These are phyloP conservation scores for Quercus tomentella DNA, from an alignment of 331 rosid genomes.

Conservation along the genomic window DNA sequence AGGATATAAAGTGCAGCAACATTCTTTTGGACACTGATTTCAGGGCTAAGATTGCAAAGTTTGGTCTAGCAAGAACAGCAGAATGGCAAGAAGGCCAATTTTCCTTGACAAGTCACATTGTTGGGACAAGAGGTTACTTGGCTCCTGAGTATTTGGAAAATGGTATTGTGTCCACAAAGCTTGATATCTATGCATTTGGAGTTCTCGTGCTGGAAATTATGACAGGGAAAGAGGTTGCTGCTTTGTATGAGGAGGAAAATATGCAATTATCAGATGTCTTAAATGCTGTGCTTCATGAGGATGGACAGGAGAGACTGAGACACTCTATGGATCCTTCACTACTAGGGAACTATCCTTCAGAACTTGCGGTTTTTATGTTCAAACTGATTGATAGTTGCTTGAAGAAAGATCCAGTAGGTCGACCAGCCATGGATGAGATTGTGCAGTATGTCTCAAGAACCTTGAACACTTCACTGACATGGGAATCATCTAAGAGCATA, in stretches of 20 bases:
- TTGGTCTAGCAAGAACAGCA: slow-evolving; percentile 58
- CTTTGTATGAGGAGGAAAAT: slow-evolving; percentile 33
- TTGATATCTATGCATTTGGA: slow-evolving; percentile 86
- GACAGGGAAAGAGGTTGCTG: slow-evolving; percentile 69
- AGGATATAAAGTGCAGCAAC: slow-evolving; percentile 64
- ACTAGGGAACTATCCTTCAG: slow-evolving; percentile 45
- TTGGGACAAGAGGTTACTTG: slow-evolving; percentile 88
- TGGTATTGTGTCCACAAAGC: slow-evolving; percentile 74
- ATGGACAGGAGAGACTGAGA: slow-evolving; percentile 38
- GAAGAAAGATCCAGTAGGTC: slow-evolving; percentile 49
- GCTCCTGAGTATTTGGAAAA: slow-evolving; percentile 89
- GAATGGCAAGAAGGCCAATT: slow-evolving; percentile 48
- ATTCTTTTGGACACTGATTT: slow-evolving; percentile 60
- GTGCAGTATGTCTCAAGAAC: slow-evolving; percentile 50
- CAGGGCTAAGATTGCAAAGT: slow-evolving; percentile 62
- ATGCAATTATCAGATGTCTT: slow-evolving; percentile 29
- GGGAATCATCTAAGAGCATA: slow-evolving; percentile 48
- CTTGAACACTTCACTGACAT: slow-evolving; percentile 55
- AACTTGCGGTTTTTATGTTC: slow-evolving; percentile 48
- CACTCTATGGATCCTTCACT: slow-evolving; percentile 56
- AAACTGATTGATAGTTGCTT: slow-evolving; percentile 51
- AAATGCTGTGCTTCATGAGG: slow-evolving; percentile 24
- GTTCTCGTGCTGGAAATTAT: slow-evolving; percentile 58
- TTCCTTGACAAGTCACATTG: slow-evolving; percentile 67
- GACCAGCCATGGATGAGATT: slow-evolving; percentile 70